Conservation (phyloP, 345 rosid genomes). For the Rubroshorea leprosula region DNA sequence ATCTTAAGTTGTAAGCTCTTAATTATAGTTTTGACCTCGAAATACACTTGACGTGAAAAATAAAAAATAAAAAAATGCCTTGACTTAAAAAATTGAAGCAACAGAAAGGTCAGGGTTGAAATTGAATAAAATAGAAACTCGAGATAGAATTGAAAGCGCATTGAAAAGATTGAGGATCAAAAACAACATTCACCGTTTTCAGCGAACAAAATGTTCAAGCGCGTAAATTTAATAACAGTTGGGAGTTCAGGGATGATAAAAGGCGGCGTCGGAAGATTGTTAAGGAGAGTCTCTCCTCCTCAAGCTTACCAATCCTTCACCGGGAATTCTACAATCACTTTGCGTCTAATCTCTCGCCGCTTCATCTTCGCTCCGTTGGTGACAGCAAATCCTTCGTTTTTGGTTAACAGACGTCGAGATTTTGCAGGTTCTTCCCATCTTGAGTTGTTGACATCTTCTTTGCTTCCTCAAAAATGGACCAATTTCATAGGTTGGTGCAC, state of each 20-base stretch:
- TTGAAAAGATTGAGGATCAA: neutral
- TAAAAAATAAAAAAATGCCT: too few species aligned
- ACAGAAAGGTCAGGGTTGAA: neutral
- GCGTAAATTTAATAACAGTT: neutral
- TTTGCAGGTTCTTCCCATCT: slow-evolving; percentile 12
- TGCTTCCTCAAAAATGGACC: slow-evolving; percentile 25
- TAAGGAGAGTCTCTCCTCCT: slow-evolving; percentile 21
- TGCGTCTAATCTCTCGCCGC: slow-evolving; percentile 26
- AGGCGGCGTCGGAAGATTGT: slow-evolving; percentile 17
- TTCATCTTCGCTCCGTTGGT: slow-evolving; percentile 22
- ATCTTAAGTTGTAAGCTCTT: too few species aligned
- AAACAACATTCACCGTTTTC: too few species aligned
- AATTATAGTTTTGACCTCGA: too few species aligned
- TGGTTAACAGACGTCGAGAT: neutral
- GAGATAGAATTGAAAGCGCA: neutral
- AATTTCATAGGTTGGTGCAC: slow-evolving; percentile 34
- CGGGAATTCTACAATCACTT: slow-evolving; percentile 1
- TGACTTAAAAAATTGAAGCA: too few species aligned
- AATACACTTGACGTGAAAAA: too few species aligned
- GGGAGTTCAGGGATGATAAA: slow-evolving; percentile 18
- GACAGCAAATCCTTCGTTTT: slow-evolving; percentile 15
- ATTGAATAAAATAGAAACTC: too few species aligned
- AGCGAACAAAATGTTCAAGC: too few species aligned
- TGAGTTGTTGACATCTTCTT: slow-evolving; percentile 15
- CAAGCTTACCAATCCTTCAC: slow-evolving; percentile 8